Conservation (phyloP, 139 green algal genomes). For the Chlorella sp. region DNA sequence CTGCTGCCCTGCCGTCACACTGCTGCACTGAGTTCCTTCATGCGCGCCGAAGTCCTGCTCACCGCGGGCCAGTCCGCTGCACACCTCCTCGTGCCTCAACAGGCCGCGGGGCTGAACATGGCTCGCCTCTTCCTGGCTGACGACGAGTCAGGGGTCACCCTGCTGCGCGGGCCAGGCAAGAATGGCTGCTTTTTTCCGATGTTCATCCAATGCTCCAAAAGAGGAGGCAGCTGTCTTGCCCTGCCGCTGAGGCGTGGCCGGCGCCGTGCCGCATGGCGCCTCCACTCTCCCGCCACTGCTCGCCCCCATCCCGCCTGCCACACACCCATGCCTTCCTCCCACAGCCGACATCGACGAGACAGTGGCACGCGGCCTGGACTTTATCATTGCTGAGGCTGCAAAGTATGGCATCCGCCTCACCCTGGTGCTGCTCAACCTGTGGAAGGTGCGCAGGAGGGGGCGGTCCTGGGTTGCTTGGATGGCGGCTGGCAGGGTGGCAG, state of each 20-base stretch:
- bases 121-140: slow-evolving; percentile 24
- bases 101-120: slow-evolving; percentile 1
- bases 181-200: too few relatives aligned
- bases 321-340: not conserved
- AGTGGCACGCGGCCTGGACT: slow-evolving; percentile 1
- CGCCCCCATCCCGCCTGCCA: not conserved
- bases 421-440: not conserved
- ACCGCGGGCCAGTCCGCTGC: too few relatives aligned
- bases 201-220: too few relatives aligned
- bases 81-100: not conserved
- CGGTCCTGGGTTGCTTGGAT: too few relatives aligned
- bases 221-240: too few relatives aligned
- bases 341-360: slow-evolving; percentile 19
- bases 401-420: slow-evolving; percentile 9
- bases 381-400: slow-evolving; percentile 6
- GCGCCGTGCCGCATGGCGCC: too few relatives aligned
- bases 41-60: too few relatives aligned
- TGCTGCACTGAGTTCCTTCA: too few relatives aligned
- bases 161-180: not conserved
- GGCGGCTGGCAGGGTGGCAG: too few relatives aligned
- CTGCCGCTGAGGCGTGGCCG: too few relatives aligned
- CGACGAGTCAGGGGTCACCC: not conserved
- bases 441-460: not conserved
- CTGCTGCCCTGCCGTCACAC: too few relatives aligned
- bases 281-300: not conserved